A percentile compares a stretch with the other conserved stretches of the same genome.
These are phyloP conservation scores for Tulasnella sp. DNA, from an alignment of 768 basidiomycete species.

Conservation along the genomic window DNA sequence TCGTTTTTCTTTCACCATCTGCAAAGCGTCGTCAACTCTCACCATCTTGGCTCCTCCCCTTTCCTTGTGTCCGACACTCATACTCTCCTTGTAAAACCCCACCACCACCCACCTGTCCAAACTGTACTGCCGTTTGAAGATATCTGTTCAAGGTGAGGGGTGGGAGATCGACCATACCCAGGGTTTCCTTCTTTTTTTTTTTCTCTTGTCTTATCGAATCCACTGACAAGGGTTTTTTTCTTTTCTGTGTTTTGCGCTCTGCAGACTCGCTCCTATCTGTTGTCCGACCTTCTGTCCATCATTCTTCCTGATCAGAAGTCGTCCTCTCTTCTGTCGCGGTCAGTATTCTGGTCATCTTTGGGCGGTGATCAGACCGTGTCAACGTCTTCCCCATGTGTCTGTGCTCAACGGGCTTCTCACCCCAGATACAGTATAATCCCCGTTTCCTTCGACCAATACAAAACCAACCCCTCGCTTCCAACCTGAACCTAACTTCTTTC, in stretches of 20 bases:
- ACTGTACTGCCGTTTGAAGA: neutral
- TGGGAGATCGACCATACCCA: neutral
- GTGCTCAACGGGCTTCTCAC: neutral
- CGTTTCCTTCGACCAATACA: neutral
- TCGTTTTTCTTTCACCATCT: neutral
- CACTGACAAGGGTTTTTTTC: neutral
- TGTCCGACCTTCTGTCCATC: neutral
- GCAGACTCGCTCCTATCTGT: neutral
- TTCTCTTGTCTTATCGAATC: neutral
- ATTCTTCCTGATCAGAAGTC: neutral
- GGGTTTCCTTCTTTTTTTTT: neutral
- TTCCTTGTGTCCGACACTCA: neutral
- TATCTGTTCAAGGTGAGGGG: neutral
- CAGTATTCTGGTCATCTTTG: neutral
- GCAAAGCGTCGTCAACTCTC: neutral
- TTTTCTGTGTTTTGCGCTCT: neutral
- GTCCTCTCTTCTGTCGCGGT: neutral
- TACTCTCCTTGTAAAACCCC: slow-evolving; percentile 8
- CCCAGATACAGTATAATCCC: slow-evolving; percentile 4
- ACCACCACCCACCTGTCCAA: too few species aligned
- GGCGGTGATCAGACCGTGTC: neutral
- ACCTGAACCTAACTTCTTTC: neutral
- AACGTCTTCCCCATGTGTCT: neutral
- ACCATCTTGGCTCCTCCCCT: neutral
- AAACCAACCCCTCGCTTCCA: neutral